Evolutionary conservation across 176 grass and related monocot species (phyloP).

Genomic region (Lolium perenne): DNA sequence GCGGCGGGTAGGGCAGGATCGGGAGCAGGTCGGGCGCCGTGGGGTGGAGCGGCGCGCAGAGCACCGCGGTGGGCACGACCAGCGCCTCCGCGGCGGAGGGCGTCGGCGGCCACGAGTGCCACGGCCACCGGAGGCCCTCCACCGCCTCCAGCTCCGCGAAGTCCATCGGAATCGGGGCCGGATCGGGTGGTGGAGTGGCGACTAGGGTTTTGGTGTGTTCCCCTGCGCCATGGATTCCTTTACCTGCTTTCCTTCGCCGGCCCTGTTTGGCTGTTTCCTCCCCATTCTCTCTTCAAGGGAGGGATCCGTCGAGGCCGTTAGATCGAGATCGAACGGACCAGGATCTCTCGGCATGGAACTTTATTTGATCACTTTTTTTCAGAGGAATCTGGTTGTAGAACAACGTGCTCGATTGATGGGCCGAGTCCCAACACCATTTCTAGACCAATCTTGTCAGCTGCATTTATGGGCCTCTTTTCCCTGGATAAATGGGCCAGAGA

Average conservation of each 20-base stretch:
- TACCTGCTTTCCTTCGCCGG: not conserved
- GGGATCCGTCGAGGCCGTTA: not conserved
- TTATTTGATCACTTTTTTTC: too few relatives aligned
- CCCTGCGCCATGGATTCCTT: not conserved
- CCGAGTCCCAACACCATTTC: too few relatives aligned
- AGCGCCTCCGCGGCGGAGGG: slow-evolving; percentile 76
- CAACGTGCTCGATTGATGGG: too few relatives aligned
- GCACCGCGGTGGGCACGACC: slow-evolving; percentile 83
- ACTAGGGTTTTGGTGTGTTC: slow-evolving; percentile 61
- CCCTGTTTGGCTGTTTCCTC: not conserved
- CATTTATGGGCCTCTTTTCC: too few relatives aligned
- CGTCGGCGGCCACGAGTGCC: slow-evolving; percentile 82
- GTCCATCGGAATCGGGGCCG: slow-evolving; percentile 65
- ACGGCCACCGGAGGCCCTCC: slow-evolving; percentile 95
- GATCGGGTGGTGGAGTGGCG: not conserved
- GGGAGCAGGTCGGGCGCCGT: slow-evolving; percentile 68
- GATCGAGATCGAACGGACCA: not conserved
- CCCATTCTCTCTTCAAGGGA: not conserved
- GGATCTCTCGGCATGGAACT: not conserved
- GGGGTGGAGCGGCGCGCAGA: slow-evolving; percentile 80
- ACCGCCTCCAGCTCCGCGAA: slow-evolving; percentile 97
- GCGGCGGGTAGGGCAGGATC: slow-evolving; percentile 77
- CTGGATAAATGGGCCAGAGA: too few relatives aligned
- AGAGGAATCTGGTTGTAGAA: too few relatives aligned
- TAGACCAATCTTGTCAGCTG: too few relatives aligned